A percentile compares a stretch with the other conserved stretches of the same genome.
Evolutionary conservation across 768 basidiomycete species (phyloP).

Genomic region (Brasilioporus rufonigricans): DNA sequence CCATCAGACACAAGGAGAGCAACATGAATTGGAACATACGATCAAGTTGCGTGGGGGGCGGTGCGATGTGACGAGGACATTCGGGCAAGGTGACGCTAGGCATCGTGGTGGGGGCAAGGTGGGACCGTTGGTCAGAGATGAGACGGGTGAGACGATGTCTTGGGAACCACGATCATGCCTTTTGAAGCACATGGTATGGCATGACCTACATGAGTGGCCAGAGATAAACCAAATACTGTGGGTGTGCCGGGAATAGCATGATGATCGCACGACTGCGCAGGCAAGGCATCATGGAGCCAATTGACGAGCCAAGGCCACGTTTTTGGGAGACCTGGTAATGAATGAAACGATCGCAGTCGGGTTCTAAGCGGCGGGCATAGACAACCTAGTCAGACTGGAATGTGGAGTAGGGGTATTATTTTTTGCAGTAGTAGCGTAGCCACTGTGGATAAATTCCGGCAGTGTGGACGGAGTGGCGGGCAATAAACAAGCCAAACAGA

Average conservation of each 20-base stretch:
- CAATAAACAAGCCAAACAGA: conserved; percentile 28
- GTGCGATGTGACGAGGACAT: conserved; percentile 34
- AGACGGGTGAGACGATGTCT: too few relatives aligned
- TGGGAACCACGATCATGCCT: not conserved
- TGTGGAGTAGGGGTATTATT: not conserved
- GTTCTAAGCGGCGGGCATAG: not conserved
- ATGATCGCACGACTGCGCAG: not conserved
- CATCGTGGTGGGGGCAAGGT: conserved; percentile 18
- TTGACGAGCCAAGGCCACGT: not conserved
- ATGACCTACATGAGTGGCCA: not conserved
- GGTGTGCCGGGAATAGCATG: not conserved
- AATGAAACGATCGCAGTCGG: not conserved
- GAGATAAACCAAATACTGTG: not conserved
- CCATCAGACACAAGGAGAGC: conserved; percentile 8
- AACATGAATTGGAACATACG: conserved; percentile 24
- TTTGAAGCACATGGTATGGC: not conserved
- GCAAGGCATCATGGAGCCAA: too few relatives aligned
- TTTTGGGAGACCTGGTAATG: not conserved
- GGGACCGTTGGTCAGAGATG: not conserved
- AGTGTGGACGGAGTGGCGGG: conserved; percentile 13
- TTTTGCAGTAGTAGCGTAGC: not conserved
- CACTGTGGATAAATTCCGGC: conserved; percentile 18
- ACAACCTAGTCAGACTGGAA: not conserved
- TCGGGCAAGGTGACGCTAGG: conserved; percentile 30
- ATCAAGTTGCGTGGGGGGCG: conserved; percentile 32